phyloP scores from a whole-genome alignment of 148 eudicot genomes.

The Chenopodium suecicum region DNA sequence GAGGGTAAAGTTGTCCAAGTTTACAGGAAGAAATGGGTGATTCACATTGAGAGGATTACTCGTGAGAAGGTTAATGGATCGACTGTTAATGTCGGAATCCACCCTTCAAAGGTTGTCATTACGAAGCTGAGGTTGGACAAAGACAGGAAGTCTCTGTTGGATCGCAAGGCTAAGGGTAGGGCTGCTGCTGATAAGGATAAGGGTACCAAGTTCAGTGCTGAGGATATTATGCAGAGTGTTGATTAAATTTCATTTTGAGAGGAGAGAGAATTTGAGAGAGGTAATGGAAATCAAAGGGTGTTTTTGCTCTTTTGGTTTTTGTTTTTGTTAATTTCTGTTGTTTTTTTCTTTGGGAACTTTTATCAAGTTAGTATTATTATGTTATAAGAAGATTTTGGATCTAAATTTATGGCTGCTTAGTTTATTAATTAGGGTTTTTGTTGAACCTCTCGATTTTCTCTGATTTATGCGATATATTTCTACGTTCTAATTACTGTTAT shows the following conservation, averaged over 20 bases:
- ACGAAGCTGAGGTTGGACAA: slow-evolving; percentile 67
- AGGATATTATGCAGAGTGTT: slow-evolving; percentile 52
- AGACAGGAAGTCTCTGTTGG: slow-evolving; percentile 57
- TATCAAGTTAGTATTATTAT: too few relatives aligned
- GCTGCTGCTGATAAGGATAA: slow-evolving; percentile 64
- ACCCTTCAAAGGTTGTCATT: slow-evolving; percentile 61
- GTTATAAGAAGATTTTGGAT: not conserved
- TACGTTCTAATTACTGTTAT: too few relatives aligned
- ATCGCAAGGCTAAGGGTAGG: slow-evolving; percentile 66
- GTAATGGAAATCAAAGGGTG: not conserved
- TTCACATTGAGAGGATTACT: slow-evolving; percentile 69
- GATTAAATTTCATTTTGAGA: slow-evolving; percentile 24
- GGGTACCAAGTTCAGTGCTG: slow-evolving; percentile 59
- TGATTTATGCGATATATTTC: too few relatives aligned
- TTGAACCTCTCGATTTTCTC: too few relatives aligned
- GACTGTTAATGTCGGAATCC: slow-evolving; percentile 66
- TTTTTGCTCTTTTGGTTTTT: not conserved
- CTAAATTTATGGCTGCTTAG: not conserved
- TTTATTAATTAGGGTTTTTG: too few relatives aligned
- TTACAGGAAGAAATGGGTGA: slow-evolving; percentile 75
- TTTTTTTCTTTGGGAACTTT: too few relatives aligned
- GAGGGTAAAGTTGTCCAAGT: slow-evolving; percentile 76
- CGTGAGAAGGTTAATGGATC: slow-evolving; percentile 78
- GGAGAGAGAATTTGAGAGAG: not conserved
- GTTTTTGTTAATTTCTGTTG: not conserved